phyloP scores from a whole-genome alignment of 2,329 filamentous ascomycete genomes.

The Xylaria sp. region DNA sequence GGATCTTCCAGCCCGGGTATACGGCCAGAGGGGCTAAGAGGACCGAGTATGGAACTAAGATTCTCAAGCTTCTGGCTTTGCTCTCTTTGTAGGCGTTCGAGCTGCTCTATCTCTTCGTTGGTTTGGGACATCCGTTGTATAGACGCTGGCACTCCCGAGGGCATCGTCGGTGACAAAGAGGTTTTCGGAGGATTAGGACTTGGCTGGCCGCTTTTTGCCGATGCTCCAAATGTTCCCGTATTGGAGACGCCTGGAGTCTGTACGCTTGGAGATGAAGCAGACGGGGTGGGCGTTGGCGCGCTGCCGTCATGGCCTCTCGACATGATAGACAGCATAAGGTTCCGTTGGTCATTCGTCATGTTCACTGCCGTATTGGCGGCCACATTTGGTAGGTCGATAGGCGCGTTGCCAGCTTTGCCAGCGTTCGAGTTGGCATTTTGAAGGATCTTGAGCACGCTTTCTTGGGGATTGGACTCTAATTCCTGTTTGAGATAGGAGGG shows the following conservation, averaged over 20 bases:
- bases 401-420: constrained; percentile 52
- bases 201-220: constrained; percentile 38
- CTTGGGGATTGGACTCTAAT: constrained; percentile 67
- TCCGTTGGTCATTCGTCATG: constrained; percentile 67
- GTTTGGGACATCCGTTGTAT: constrained; percentile 75
- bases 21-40: constrained; percentile 81
- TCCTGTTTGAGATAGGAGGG: constrained; percentile 66
- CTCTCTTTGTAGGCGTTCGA: constrained; percentile 81
- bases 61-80: constrained; percentile 82
- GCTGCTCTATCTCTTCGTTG: constrained; percentile 78
- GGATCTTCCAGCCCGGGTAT: constrained; percentile 75
- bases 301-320: constrained; percentile 52
- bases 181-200: constrained; percentile 40
- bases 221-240: constrained; percentile 37
- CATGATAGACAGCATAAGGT: constrained; percentile 69
- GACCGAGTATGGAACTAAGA: constrained; percentile 78
- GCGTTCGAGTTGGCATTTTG: constrained; percentile 70
- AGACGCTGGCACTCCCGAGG: constrained; percentile 58
- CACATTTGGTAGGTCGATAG: constrained; percentile 65
- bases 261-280: constrained; percentile 40
- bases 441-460: constrained; percentile 74
- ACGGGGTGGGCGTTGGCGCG: constrained; percentile 44
- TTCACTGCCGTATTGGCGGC: constrained; percentile 67
- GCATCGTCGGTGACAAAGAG: constrained; percentile 64
- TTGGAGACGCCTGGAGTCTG: constrained; percentile 41